A percentile compares a stretch with the other conserved stretches of the same genome.
phyloP scores from a whole-genome alignment of 1,284 basidiomycete genomes.

The Sporisorium graminicola region DNA sequence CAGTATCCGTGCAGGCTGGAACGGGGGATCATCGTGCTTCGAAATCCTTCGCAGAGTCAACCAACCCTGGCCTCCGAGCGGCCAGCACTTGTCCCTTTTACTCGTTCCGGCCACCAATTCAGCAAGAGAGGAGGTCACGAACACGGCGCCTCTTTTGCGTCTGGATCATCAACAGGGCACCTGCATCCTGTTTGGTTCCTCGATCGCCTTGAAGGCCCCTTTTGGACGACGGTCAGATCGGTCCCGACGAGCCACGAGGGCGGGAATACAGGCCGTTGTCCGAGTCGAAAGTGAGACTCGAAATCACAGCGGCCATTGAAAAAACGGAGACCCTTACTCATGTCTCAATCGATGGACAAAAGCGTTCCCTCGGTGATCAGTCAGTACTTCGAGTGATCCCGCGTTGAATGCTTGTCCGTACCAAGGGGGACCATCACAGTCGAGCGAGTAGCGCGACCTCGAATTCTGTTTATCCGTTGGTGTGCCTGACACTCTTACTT shows the following conservation, averaged over 20 bases:
- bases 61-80: too few species aligned
- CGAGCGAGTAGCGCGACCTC: neutral
- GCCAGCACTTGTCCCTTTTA: too few species aligned
- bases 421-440: neutral
- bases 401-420: neutral
- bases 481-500: neutral
- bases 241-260: neutral
- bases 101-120: too few species aligned
- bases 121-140: too few species aligned
- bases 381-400: neutral
- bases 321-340: neutral
- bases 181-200: too few species aligned
- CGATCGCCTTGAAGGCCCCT: neutral
- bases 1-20: too few species aligned
- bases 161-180: too few species aligned
- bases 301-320: neutral
- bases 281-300: neutral
- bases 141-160: too few species aligned
- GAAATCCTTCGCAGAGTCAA: too few species aligned
- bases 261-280: neutral
- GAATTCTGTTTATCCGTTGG: neutral
- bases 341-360: neutral
- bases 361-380: neutral
- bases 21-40: too few species aligned
- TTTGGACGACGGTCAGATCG: neutral